Evolutionary conservation across 2,329 filamentous ascomycete species (phyloP).

Genomic region (Neurospora sp.): DNA sequence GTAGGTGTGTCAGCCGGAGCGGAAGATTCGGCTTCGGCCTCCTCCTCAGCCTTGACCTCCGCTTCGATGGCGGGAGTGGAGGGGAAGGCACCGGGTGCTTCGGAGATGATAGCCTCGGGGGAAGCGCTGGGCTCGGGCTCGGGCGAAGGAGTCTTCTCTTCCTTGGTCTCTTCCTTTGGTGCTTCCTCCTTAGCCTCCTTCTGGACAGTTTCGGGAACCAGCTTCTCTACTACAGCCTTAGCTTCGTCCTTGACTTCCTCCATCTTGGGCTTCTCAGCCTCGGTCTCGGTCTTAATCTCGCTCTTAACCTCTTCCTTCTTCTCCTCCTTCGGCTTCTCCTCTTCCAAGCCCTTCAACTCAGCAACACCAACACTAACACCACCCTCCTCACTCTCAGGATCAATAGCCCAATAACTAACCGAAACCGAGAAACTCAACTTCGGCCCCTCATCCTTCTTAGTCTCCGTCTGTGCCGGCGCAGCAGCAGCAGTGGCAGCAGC

Average conservation of each 20-base stretch:
- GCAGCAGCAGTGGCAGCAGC: slow-evolving; percentile 20
- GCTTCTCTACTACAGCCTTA: slow-evolving; percentile 7
- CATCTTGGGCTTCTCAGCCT: slow-evolving; percentile 13
- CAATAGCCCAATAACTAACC: slow-evolving; percentile 42
- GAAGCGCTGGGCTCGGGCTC: neutral
- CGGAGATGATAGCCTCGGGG: neutral
- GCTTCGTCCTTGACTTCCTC: slow-evolving; percentile 7
- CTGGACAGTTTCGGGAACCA: slow-evolving; percentile 3
- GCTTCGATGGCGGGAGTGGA: neutral
- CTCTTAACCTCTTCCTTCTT: neutral
- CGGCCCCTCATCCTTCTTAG: slow-evolving; percentile 24
- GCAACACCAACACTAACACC: slow-evolving; percentile 28
- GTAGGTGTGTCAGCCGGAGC: neutral
- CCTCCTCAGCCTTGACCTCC: slow-evolving; percentile 1
- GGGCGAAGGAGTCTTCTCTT: neutral
- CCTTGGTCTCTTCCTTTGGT: neutral
- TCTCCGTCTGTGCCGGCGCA: slow-evolving; percentile 12
- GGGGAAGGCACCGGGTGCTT: neutral
- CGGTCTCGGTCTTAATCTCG: slow-evolving; percentile 12
- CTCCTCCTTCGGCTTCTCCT: slow-evolving; percentile 11
- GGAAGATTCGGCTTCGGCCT: neutral
- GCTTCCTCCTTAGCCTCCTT: slow-evolving; percentile 5
- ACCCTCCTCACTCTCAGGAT: slow-evolving; percentile 33
- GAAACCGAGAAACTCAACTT: slow-evolving; percentile 37
- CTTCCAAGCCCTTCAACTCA: slow-evolving; percentile 12